phyloP scores from a whole-genome alignment of 768 basidiomycete species.

The Antrodiella citrinella region DNA sequence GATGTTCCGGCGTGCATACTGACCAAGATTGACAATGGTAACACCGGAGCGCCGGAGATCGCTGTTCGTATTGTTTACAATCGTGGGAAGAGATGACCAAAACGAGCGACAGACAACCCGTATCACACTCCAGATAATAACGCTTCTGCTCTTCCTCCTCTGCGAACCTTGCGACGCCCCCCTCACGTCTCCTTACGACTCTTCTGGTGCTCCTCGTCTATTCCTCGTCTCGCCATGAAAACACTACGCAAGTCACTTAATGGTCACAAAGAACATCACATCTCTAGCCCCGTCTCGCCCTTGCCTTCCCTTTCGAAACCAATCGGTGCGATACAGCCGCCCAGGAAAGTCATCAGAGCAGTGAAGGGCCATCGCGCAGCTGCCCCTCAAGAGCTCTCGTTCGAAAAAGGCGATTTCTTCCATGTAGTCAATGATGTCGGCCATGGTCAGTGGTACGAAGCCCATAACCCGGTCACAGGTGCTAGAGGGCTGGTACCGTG shows the following conservation, averaged over 20 bases:
- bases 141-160: slow-evolving; percentile 12
- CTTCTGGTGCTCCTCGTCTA: slow-evolving; percentile 14
- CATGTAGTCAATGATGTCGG: slow-evolving; percentile 74
- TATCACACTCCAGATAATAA: neutral
- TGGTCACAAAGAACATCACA: slow-evolving; percentile 55
- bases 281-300: slow-evolving; percentile 57
- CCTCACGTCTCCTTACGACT: slow-evolving; percentile 20
- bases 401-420: slow-evolving; percentile 95
- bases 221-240: slow-evolving; percentile 51
- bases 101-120: neutral
- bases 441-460: slow-evolving; percentile 74
- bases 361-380: slow-evolving; percentile 54
- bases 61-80: slow-evolving; percentile 7
- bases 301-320: slow-evolving; percentile 65
- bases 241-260: slow-evolving; percentile 76
- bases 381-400: slow-evolving; percentile 80
- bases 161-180: slow-evolving; percentile 15
- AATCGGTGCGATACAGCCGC: slow-evolving; percentile 63
- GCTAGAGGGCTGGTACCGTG: slow-evolving; percentile 88
- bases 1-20: too few species aligned
- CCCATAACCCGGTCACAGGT: slow-evolving; percentile 87
- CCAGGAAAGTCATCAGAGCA: slow-evolving; percentile 94
- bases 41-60: too few species aligned
- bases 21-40: too few species aligned
- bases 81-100: neutral